Evolutionary conservation across 1,139 yeast species (phyloP), one percentile per base, ranked within the genome.

Genomic region (Yamadazyma blattariae): DNA sequence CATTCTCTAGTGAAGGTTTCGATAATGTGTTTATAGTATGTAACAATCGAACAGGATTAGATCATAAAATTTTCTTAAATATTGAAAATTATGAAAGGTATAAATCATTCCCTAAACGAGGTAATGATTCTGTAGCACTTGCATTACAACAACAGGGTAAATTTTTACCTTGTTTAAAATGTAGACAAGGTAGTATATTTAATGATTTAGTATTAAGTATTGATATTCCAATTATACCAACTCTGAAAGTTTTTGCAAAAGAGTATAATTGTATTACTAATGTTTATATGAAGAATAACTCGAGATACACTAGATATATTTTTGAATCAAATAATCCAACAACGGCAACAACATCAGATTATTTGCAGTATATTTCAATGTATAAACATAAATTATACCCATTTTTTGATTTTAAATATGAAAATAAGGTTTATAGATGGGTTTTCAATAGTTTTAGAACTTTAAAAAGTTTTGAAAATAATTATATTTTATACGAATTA

Each of bases 341-440:
- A n/a, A n/a, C n/a, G n/a, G n/a, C n/a, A n/a, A n/a, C n/a, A n/a
- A n/a, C n/a, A n/a, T n/a, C n/a, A n/a, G n/a, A n/a, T n/a, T n/a
- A n/a, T n/a, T n/a, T n/a, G n/a, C n/a, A n/a, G n/a, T n/a, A n/a
- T n/a, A n/a, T n/a, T 23, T 5, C 6, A 23, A 6, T 23, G 13
- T 23, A 23, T 12, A 23, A 23, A 23, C 38, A 37, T 25, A 15
- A 12, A 5, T 5, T 30, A 17, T 29, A 21, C 18, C 43, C 41
- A 2, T 32, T 37, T 11, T 15, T n/a, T 7, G 41, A 39, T 30
- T 39, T 39, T 24, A 16, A 6, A 9, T 25, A 20, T 21, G 21
- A 30, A 10, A 34, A 29, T 2, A 27, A 21, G 13, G 12, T 33
- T 16, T 37, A 37, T 21, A 18, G 43, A 18, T 39, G 41, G 43